Evolutionary conservation across 768 basidiomycete species (phyloP).

Genomic region (Boletus barrowsii): DNA sequence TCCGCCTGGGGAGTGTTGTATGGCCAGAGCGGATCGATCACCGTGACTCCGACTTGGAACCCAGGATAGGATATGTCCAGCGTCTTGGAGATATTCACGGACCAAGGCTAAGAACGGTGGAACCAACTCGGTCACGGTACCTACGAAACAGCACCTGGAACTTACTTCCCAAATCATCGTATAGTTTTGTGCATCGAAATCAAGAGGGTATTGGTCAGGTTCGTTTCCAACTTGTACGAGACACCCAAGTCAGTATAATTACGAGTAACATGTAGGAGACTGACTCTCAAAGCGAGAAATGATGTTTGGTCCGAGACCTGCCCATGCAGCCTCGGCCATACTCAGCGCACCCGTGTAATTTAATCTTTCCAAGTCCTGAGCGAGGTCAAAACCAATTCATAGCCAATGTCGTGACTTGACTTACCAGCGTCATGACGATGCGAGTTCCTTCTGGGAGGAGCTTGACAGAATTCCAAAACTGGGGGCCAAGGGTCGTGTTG

Average conservation of each 20-base stretch:
- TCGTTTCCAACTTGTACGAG: slow-evolving; percentile 45
- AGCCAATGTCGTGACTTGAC: background rate
- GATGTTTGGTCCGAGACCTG: slow-evolving; percentile 36
- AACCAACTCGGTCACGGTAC: background rate
- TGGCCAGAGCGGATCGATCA: slow-evolving; percentile 50
- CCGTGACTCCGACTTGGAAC: slow-evolving; percentile 51
- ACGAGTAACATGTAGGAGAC: background rate
- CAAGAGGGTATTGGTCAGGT: slow-evolving; percentile 46
- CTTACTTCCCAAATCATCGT: slow-evolving; percentile 44
- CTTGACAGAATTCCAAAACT: slow-evolving; percentile 45
- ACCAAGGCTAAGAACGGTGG: slow-evolving; percentile 39
- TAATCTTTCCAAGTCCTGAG: slow-evolving; percentile 44
- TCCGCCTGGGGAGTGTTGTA: slow-evolving; percentile 40
- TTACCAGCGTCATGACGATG: slow-evolving; percentile 44
- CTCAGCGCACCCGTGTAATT: slow-evolving; percentile 40
- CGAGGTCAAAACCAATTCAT: background rate
- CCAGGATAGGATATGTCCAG: slow-evolving; percentile 37
- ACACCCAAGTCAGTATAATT: background rate
- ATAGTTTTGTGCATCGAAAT: slow-evolving; percentile 44
- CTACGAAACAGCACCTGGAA: background rate
- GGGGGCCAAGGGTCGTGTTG: slow-evolving; percentile 51
- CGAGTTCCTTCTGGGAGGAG: slow-evolving; percentile 46
- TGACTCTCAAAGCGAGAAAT: slow-evolving; percentile 47
- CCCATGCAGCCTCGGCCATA: slow-evolving; percentile 42
- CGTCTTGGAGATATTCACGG: slow-evolving; percentile 44